Evolutionary conservation across 768 basidiomycete species (phyloP).

Genomic region (Calocybe gangraenosa): DNA sequence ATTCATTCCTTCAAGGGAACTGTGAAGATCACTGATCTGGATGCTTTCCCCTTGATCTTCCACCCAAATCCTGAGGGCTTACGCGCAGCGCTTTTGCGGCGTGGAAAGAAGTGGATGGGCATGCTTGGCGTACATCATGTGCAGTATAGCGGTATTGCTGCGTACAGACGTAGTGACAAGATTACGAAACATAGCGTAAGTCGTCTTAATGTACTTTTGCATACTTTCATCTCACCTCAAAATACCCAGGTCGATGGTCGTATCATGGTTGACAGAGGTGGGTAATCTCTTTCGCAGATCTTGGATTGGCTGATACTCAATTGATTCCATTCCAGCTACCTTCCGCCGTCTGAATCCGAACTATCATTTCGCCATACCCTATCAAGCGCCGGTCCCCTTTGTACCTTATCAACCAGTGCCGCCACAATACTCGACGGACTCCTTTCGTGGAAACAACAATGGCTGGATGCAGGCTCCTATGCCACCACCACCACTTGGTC

Average conservation of each 20-base stretch:
- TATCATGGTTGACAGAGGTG: slow-evolving; percentile 59
- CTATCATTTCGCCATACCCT: slow-evolving; percentile 36
- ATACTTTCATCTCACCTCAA: not conserved
- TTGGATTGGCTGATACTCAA: not conserved
- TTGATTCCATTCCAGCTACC: slow-evolving; percentile 25
- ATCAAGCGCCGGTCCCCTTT: too few relatives aligned
- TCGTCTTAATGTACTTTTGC: slow-evolving; percentile 2
- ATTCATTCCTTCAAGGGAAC: slow-evolving; percentile 46
- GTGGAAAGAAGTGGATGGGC: slow-evolving; percentile 56
- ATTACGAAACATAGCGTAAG: slow-evolving; percentile 48
- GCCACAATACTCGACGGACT: too few relatives aligned
- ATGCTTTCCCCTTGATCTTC: slow-evolving; percentile 51
- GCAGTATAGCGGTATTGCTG: slow-evolving; percentile 52
- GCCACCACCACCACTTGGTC: too few relatives aligned
- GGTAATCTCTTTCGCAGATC: slow-evolving; percentile 5
- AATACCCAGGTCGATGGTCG: slow-evolving; percentile 43
- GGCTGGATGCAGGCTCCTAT: too few relatives aligned
- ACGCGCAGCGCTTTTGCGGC: slow-evolving; percentile 31
- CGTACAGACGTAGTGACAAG: slow-evolving; percentile 29
- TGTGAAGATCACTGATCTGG: slow-evolving; percentile 42
- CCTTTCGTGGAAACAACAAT: not conserved
- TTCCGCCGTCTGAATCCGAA: slow-evolving; percentile 52
- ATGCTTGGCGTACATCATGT: slow-evolving; percentile 54
- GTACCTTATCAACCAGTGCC: not conserved
- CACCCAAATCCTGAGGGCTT: slow-evolving; percentile 42